These are phyloP conservation scores for Reticulascus tulasneorum DNA, from an alignment of 2,329 filamentous ascomycete genomes.

Conservation along the genomic window DNA sequence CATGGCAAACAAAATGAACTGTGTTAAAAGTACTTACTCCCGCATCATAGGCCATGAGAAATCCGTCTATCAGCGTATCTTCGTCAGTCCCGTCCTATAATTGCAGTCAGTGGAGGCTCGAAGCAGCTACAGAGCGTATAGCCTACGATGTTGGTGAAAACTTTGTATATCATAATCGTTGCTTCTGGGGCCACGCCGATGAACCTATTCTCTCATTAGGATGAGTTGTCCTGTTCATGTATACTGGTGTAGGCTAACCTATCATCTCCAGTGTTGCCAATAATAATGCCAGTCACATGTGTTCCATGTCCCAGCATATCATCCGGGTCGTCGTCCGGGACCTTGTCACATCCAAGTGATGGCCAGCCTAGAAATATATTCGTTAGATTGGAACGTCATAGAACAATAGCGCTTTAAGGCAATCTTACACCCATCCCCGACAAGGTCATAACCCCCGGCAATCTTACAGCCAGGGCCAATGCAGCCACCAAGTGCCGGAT, in stretches of 20 bases:
- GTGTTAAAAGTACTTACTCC: slow-evolving; percentile 15
- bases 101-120: not conserved
- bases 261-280: slow-evolving; percentile 16
- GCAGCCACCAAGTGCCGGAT: slow-evolving; percentile 22
- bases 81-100: slow-evolving; percentile 13
- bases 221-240: not conserved
- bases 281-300: slow-evolving; percentile 26
- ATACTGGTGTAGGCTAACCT: not conserved
- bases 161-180: slow-evolving; percentile 23
- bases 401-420: slow-evolving; percentile 13
- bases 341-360: slow-evolving; percentile 15
- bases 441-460: slow-evolving; percentile 4
- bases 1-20: not conserved
- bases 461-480: slow-evolving; percentile 1
- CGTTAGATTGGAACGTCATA: not conserved
- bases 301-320: slow-evolving; percentile 11
- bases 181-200: slow-evolving; percentile 25
- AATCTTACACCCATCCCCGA: slow-evolving; percentile 10
- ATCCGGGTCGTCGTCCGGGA: slow-evolving; percentile 13
- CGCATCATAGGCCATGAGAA: slow-evolving; percentile 28
- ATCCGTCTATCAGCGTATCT: slow-evolving; percentile 23
- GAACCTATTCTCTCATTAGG: not conserved
- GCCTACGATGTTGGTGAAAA: slow-evolving; percentile 13
- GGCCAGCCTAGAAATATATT: slow-evolving; percentile 18
- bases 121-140: not conserved